A percentile compares a stretch with the other conserved stretches of the same genome.
phyloP scores from a whole-genome alignment of 208 protist genomes.

The Leishmania tarentolae region DNA sequence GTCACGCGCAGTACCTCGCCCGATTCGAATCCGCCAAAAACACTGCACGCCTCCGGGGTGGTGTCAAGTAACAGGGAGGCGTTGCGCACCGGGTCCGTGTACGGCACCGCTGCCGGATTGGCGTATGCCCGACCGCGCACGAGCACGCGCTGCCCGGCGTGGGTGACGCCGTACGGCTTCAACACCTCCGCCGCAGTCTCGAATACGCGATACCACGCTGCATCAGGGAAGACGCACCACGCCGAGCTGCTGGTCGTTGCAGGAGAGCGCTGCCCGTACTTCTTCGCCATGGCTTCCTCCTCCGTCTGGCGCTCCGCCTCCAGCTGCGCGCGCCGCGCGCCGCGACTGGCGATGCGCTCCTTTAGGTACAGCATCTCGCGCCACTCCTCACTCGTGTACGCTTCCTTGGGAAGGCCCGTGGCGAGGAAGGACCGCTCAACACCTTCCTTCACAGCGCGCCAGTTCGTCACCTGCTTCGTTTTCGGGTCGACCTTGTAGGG shows the following conservation, averaged over 20 bases:
- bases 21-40: slow-evolving; percentile 70
- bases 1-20: slow-evolving; percentile 65
- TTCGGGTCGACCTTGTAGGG: slow-evolving; percentile 81
- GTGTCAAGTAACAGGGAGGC: slow-evolving; percentile 55
- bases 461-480: slow-evolving; percentile 76
- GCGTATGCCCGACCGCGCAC: slow-evolving; percentile 38
- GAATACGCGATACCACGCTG: slow-evolving; percentile 79
- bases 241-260: neutral
- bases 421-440: slow-evolving; percentile 87
- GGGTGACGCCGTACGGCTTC: slow-evolving; percentile 52
- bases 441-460: slow-evolving; percentile 86
- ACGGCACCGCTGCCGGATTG: slow-evolving; percentile 53
- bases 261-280: slow-evolving; percentile 9
- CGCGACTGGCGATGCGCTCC: slow-evolving; percentile 54
- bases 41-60: slow-evolving; percentile 49
- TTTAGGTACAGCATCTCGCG: slow-evolving; percentile 72
- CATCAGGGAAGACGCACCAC: slow-evolving; percentile 72
- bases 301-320: slow-evolving; percentile 47
- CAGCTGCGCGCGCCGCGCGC: slow-evolving; percentile 43
- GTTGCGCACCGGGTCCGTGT: slow-evolving; percentile 46
- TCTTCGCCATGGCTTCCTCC: slow-evolving; percentile 28
- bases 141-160: slow-evolving; percentile 54
- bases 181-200: slow-evolving; percentile 54
- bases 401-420: slow-evolving; percentile 71
- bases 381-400: slow-evolving; percentile 80